A percentile compares a stretch with the other conserved stretches of the same genome.
Evolutionary conservation across 108 stramenopile genomes (phyloP).

Genomic region (Epithemia pelagica): DNA sequence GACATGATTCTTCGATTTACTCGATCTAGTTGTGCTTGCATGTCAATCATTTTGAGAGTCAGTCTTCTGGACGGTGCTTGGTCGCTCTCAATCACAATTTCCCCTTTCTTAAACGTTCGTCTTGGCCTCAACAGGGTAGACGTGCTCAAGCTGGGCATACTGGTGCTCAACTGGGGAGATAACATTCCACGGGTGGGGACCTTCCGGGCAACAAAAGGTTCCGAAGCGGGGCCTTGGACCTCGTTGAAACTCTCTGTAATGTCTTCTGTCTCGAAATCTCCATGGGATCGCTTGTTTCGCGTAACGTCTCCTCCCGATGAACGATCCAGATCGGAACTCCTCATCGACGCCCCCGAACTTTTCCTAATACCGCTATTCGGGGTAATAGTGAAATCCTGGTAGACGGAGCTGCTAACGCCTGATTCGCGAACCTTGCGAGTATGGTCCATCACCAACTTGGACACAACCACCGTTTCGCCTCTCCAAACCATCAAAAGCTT

Average conservation of each 20-base stretch:
- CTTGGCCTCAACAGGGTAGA: background rate
- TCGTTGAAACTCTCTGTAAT: background rate
- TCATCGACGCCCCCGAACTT: background rate
- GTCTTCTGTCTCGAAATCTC: background rate
- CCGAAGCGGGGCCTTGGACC: background rate
- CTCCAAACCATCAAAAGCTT: constrained; percentile 22
- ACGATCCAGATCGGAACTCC: background rate
- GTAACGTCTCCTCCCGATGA: background rate
- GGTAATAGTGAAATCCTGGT: background rate
- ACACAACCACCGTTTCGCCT: constrained; percentile 20
- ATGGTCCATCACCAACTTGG: constrained; percentile 19
- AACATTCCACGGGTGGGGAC: background rate
- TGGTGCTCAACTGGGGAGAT: background rate
- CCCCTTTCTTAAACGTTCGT: background rate
- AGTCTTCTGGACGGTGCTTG: constrained; percentile 15
- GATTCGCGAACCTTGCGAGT: background rate
- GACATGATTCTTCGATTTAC: constrained; percentile 15
- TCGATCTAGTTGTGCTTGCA: constrained; percentile 7
- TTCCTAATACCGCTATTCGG: background rate
- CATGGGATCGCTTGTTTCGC: background rate
- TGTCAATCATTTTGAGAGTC: constrained; percentile 17
- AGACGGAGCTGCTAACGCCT: background rate
- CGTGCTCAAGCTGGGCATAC: background rate
- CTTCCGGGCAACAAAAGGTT: background rate
- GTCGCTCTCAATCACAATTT: constrained; percentile 6